Evolutionary conservation across 1,139 yeast species (phyloP).

Genomic region (Yamadazyma aaseri): DNA sequence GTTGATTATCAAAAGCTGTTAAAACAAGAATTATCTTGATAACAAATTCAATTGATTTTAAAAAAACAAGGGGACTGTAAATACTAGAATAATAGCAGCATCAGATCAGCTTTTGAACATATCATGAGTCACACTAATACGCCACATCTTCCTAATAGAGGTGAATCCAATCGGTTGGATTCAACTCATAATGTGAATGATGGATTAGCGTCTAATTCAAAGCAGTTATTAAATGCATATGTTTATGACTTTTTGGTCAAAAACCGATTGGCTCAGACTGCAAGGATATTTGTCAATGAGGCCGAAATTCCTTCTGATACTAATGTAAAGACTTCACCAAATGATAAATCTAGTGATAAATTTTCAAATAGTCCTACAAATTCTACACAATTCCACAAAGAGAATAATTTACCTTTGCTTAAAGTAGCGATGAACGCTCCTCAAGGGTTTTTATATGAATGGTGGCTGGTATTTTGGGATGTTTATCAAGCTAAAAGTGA

Average conservation of each 20-base stretch:
- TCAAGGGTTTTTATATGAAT: constrained; percentile 82
- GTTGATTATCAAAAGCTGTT: no score
- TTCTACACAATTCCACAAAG: constrained; percentile 18
- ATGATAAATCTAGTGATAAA: constrained; percentile 1
- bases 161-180: constrained; percentile 9
- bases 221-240: constrained; percentile 76
- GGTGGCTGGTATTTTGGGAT: constrained; percentile 99
- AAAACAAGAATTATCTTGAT: no score
- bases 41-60: no score
- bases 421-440: constrained; percentile 73
- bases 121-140: constrained; percentile 37
- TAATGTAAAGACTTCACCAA: constrained; percentile 15
- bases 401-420: constrained; percentile 47
- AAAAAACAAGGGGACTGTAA: no score
- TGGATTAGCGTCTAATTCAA: constrained; percentile 53
- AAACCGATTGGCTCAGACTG: constrained; percentile 69
- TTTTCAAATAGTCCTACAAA: constrained; percentile 18
- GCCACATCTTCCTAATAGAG: constrained; percentile 22
- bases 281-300: constrained; percentile 69
- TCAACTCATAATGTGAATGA: constrained; percentile 35
- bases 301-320: constrained; percentile 51
- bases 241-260: constrained; percentile 84
- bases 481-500: constrained; percentile 75
- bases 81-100: no score
- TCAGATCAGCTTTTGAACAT: neutral